Evolutionary conservation across 1,139 yeast species (phyloP), one percentile per base, ranked within the genome.

Genomic region (Casaregolazyma suthepensis): DNA sequence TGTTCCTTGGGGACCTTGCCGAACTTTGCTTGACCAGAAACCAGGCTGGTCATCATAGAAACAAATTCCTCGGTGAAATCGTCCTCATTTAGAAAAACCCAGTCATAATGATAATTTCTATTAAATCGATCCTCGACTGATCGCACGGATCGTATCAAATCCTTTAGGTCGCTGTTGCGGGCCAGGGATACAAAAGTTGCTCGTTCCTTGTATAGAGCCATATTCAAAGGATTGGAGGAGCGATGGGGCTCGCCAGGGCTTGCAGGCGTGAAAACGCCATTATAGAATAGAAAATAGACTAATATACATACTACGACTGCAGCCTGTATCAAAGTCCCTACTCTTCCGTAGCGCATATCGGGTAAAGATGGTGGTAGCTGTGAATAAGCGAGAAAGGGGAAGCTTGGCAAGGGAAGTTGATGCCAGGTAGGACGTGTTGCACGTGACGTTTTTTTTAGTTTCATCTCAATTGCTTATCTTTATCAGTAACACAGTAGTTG

Each of bases 1-100:
- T 81, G 86, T 59, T 81, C 84, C 48, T 72, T 64, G 1, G 86
- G 86, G 48, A 86, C 81, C 22, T 67, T 51, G 1, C 86, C 91
- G 64, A 80, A 86, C 61, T 77, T 74, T 38, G 82, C 80, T n/a
- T 71, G 72, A 9, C 93, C 93, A 12, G 83, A 75, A 6, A 80
- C 80, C 31, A 82, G 65, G 13, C 75, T 71, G 1, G 72, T 54
- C 9, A 83, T 75, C 55, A 73, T 69, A 29, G 71, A 70, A 60
- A 75, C 78, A 68, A 85, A 85, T 50, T 83, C 83, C 12, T 77
- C 76, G 23, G 76, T 67, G 64, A 84, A 83, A 19, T 73, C 77
- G 58, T 77, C 85, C 59, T 85, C 85, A 68, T 85, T 85, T 56
- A 86, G 73, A 65, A 87, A 87, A 12, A 86, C 86, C 94, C 94